Percentiles rank a stretch among this genome's conserved stretches.
These are phyloP conservation scores for Enterospora canceri DNA, from an alignment of 371 early-diverging fungal species.

Conservation along the genomic window DNA sequence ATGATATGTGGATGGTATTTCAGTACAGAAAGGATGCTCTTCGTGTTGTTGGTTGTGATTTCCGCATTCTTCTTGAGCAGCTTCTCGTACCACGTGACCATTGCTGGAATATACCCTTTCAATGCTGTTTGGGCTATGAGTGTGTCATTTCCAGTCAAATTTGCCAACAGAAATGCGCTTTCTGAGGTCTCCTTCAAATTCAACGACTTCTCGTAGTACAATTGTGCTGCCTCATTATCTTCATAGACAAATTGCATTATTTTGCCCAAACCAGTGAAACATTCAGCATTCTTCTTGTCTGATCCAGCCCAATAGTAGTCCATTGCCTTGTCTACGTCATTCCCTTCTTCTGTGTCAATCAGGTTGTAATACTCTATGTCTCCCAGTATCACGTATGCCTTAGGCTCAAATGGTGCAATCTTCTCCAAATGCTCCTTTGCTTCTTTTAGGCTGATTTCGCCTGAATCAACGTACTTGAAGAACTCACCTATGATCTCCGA, in stretches of 20 bases:
- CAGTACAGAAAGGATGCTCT: conserved; percentile 17
- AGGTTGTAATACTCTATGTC: conserved; percentile 53
- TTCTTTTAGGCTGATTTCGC: conserved; percentile 32
- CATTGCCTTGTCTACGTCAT: conserved; percentile 43
- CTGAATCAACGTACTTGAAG: conserved; percentile 35
- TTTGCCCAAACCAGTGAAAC: conserved; percentile 50
- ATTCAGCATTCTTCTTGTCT: conserved; percentile 35
- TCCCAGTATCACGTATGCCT: conserved; percentile 50
- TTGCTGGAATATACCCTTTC: conserved; percentile 54
- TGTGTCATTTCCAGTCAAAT: not conserved
- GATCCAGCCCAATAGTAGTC: conserved; percentile 51
- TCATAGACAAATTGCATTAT: conserved; percentile 23
- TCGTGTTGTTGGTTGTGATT: conserved; percentile 6
- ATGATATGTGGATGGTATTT: conserved; percentile 31
- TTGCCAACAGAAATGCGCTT: not conserved
- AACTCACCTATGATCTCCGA: conserved; percentile 24
- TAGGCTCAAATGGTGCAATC: conserved; percentile 11
- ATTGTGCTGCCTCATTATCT: conserved; percentile 27
- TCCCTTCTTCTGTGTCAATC: conserved; percentile 12
- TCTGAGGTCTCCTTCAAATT: conserved; percentile 11
- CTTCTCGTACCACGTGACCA: conserved; percentile 44
- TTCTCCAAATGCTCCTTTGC: conserved; percentile 32
- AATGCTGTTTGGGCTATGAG: conserved; percentile 37
- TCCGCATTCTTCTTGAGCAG: conserved; percentile 1
- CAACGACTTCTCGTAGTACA: conserved; percentile 44